phyloP scores from a whole-genome alignment of 352 stramenopile species.

The Globisporangium sylvaticum region DNA sequence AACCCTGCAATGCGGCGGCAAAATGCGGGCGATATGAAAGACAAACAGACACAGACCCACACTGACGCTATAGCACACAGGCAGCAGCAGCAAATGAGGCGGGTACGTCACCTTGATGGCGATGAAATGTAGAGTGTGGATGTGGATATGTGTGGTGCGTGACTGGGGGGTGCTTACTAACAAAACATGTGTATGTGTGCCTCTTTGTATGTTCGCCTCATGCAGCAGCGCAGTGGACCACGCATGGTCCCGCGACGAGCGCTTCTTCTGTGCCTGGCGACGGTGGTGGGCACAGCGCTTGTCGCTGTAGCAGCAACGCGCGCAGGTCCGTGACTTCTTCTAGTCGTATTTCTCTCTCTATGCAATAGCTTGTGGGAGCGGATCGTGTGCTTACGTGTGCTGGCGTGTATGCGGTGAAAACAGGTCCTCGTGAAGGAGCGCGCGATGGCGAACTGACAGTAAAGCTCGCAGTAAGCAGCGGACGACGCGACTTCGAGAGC shows the following conservation, averaged over 20 bases:
- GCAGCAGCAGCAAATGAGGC: conserved; percentile 3
- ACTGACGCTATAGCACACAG: conserved; percentile 8
- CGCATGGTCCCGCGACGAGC: conserved; percentile 4
- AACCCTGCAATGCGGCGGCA: not conserved
- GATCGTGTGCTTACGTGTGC: not conserved
- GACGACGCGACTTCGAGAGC: not conserved
- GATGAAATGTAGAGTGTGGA: not conserved
- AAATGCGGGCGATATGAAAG: not conserved
- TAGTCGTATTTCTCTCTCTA: not conserved
- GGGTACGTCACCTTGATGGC: not conserved
- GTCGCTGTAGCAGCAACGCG: conserved; percentile 9
- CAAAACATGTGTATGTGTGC: not conserved
- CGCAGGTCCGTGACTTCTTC: conserved; percentile 1
- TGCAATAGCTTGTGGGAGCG: not conserved
- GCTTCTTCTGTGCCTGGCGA: conserved; percentile 6
- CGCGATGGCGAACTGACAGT: not conserved
- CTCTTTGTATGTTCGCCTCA: not conserved
- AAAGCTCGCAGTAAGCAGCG: not conserved
- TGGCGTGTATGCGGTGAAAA: not conserved
- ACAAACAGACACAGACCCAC: conserved; percentile 2
- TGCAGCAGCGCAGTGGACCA: conserved; percentile 10
- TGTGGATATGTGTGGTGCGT: not conserved
- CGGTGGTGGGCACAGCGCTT: conserved; percentile 7
- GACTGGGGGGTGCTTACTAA: not conserved
- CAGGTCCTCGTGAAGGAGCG: not conserved